Conservation (phyloP, 176 grass and related monocot species). For the Ampelocalamus luodianensis region DNA sequence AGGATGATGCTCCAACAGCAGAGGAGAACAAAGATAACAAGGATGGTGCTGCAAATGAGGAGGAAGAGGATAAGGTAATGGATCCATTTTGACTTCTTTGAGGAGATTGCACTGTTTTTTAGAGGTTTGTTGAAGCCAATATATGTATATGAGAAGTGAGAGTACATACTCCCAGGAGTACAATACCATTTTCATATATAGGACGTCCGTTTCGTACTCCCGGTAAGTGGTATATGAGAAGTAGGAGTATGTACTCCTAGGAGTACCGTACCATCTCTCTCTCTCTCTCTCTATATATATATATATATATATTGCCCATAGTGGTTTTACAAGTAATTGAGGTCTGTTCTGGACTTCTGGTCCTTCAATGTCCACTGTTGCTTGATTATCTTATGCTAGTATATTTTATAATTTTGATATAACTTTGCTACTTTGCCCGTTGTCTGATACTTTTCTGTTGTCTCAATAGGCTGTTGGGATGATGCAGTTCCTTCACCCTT, state of each 20-base stretch:
- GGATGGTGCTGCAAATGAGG: constrained; percentile 53
- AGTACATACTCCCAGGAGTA: too few species aligned
- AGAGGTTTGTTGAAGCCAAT: not conserved
- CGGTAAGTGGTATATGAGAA: too few species aligned
- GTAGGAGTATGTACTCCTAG: too few species aligned
- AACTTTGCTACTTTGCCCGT: not conserved
- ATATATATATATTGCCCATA: not conserved
- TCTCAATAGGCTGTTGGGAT: not conserved
- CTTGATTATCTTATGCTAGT: not conserved
- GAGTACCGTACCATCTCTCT: too few species aligned
- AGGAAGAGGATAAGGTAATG: constrained; percentile 82
- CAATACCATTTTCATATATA: too few species aligned
- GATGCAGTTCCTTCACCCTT: not conserved
- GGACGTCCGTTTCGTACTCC: too few species aligned
- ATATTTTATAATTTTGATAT: not conserved
- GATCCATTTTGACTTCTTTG: not conserved
- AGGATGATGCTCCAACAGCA: constrained; percentile 36
- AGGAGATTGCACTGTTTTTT: constrained; percentile 12
- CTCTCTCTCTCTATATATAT: too few species aligned
- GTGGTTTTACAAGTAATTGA: not conserved
- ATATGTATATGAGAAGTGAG: too few species aligned
- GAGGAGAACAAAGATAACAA: constrained; percentile 63
- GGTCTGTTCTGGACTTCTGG: not conserved
- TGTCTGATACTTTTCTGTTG: not conserved
- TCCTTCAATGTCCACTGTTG: not conserved